phyloP scores from a whole-genome alignment of 1,284 basidiomycete species.

The Ceratobasidium sp. region DNA sequence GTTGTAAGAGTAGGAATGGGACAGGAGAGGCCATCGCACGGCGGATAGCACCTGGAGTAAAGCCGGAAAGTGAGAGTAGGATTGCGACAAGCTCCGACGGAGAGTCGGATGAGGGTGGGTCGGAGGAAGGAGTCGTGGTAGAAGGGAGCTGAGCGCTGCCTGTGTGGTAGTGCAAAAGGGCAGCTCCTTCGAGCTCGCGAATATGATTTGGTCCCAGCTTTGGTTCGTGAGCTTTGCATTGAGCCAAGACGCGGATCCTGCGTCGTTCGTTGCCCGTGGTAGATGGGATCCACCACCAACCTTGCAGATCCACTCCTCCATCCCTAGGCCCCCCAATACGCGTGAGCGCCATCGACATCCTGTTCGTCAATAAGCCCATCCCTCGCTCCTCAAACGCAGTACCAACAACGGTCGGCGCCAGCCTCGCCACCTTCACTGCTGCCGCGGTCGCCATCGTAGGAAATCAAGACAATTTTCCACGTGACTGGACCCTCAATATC shows the following conservation, averaged over 20 bases:
- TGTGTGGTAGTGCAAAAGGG: conserved; percentile 62
- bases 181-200: conserved; percentile 89
- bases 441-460: background rate
- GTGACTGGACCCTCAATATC: conserved; percentile 27
- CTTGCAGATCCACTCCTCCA: conserved; percentile 89
- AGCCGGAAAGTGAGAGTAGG: conserved; percentile 81
- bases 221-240: conserved; percentile 91
- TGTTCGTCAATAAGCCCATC: conserved; percentile 68
- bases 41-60: conserved; percentile 75
- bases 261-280: conserved; percentile 5
- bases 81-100: conserved; percentile 67
- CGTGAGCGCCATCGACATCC: conserved; percentile 82
- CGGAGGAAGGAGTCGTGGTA: background rate
- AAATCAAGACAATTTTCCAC: background rate
- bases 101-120: conserved; percentile 46
- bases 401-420: conserved; percentile 68
- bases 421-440: background rate
- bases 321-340: conserved; percentile 84
- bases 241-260: conserved; percentile 81
- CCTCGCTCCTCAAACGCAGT: conserved; percentile 82
- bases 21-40: conserved; percentile 78
- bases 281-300: conserved; percentile 90
- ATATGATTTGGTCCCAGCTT: conserved; percentile 83
- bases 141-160: conserved; percentile 2
- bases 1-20: conserved; percentile 81